Conservation (phyloP, 2,329 filamentous ascomycete species). For the Knoxdaviesia proteae region DNA sequence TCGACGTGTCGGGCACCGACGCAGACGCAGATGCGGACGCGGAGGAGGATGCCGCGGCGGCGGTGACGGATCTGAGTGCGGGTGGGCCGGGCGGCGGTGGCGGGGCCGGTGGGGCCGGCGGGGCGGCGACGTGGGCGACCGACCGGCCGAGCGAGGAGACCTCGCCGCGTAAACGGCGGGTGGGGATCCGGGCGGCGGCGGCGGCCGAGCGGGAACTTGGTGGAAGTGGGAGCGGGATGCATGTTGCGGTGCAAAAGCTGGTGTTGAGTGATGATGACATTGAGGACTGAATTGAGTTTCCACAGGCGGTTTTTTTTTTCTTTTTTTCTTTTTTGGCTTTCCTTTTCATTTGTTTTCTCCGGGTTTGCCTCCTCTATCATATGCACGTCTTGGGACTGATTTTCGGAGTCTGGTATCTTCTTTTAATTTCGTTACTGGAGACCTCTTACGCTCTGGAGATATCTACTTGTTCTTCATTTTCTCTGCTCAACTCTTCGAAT, state of each 20-base stretch:
- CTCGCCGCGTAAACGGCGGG: slow-evolving; percentile 25
- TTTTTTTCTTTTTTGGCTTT: too few relatives aligned
- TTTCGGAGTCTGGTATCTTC: too few relatives aligned
- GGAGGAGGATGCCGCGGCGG: slow-evolving; percentile 19
- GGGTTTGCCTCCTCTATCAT: too few relatives aligned
- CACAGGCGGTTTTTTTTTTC: background rate
- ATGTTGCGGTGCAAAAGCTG: slow-evolving; percentile 39
- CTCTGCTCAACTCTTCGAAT: too few relatives aligned
- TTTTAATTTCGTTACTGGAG: too few relatives aligned
- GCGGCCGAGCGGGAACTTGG: slow-evolving; percentile 1
- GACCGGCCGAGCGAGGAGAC: slow-evolving; percentile 35
- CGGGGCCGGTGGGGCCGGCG: slow-evolving; percentile 10
- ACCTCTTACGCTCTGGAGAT: too few relatives aligned
- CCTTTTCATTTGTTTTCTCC: too few relatives aligned
- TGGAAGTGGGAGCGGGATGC: slow-evolving; percentile 12
- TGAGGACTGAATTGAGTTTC: too few relatives aligned
- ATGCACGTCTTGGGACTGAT: too few relatives aligned
- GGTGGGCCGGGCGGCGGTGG: background rate
- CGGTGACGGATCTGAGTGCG: background rate
- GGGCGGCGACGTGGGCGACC: slow-evolving; percentile 32
- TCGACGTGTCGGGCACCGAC: slow-evolving; percentile 10
- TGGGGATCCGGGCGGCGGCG: slow-evolving; percentile 14
- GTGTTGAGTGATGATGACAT: slow-evolving; percentile 72
- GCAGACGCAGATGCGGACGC: slow-evolving; percentile 23
- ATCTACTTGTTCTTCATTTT: too few relatives aligned